phyloP scores from a whole-genome alignment of 1,284 basidiomycete genomes.

The Mrakiaceae sp. region DNA sequence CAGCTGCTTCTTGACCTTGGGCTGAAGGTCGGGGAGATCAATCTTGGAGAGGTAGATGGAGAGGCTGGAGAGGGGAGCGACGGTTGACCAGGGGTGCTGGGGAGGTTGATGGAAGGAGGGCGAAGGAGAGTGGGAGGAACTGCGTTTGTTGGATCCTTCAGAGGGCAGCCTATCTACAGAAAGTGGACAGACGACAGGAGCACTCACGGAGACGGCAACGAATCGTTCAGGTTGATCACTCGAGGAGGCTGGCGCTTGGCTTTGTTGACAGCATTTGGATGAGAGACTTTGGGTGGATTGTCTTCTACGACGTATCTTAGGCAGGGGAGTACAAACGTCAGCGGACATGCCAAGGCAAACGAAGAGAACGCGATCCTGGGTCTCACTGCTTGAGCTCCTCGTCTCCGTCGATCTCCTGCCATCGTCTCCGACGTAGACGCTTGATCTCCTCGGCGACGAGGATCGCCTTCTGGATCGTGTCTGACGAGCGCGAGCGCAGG shows the following conservation, averaged over 20 bases:
- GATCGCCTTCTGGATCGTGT: slow-evolving; percentile 61
- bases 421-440: slow-evolving; percentile 50
- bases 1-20: slow-evolving; percentile 24
- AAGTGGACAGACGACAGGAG: background rate
- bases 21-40: slow-evolving; percentile 63
- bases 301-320: slow-evolving; percentile 45
- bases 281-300: slow-evolving; percentile 3
- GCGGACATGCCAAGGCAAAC: background rate
- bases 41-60: slow-evolving; percentile 68
- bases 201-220: slow-evolving; percentile 22
- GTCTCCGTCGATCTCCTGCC: slow-evolving; percentile 38
- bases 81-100: slow-evolving; percentile 34
- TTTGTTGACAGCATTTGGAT: too few relatives aligned
- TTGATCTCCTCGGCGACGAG: slow-evolving; percentile 67
- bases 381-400: slow-evolving; percentile 59
- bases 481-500: slow-evolving; percentile 50
- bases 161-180: too few relatives aligned
- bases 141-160: too few relatives aligned
- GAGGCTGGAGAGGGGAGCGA: slow-evolving; percentile 47
- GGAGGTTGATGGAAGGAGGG: background rate
- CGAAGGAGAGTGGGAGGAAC: background rate
- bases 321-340: background rate
- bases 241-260: slow-evolving; percentile 42
- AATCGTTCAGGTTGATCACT: slow-evolving; percentile 54
- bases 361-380: slow-evolving; percentile 31